Evolutionary conservation across 2,329 filamentous ascomycete genomes (phyloP).

Genomic region (Raffaelea deltoideospora): DNA sequence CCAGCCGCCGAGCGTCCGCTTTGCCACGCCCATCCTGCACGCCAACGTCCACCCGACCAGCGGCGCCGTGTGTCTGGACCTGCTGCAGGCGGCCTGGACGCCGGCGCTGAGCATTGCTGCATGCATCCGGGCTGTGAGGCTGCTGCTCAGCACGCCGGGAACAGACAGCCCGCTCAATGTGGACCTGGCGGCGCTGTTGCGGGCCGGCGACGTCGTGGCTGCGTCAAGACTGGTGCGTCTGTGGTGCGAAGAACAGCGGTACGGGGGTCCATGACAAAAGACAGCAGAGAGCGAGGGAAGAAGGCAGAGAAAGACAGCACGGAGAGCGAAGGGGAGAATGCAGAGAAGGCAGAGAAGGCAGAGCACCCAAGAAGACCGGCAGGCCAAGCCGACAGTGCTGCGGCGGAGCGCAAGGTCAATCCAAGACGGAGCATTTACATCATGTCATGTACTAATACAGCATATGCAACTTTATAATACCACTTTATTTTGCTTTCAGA

Average conservation of each 20-base stretch:
- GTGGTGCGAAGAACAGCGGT: conserved; percentile 44
- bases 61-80: conserved; percentile 88
- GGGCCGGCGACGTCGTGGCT: conserved; percentile 52
- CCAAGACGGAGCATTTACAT: too few relatives aligned
- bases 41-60: conserved; percentile 57
- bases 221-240: conserved; percentile 57
- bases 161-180: conserved; percentile 66
- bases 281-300: background rate
- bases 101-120: conserved; percentile 70
- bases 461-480: too few relatives aligned
- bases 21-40: conserved; percentile 74
- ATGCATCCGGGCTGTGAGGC: conserved; percentile 56
- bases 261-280: conserved; percentile 17
- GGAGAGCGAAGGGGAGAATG: background rate
- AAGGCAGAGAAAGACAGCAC: background rate
- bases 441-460: too few relatives aligned
- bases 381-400: too few relatives aligned
- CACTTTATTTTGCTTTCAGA: too few relatives aligned
- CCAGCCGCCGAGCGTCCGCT: conserved; percentile 59
- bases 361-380: too few relatives aligned
- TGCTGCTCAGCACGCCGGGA: conserved; percentile 53
- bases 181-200: conserved; percentile 57
- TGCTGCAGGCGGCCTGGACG: conserved; percentile 60
- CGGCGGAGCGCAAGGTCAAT: too few relatives aligned
- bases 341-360: background rate